phyloP scores from a whole-genome alignment of 768 basidiomycete genomes.

The Podaxis rugospora region DNA sequence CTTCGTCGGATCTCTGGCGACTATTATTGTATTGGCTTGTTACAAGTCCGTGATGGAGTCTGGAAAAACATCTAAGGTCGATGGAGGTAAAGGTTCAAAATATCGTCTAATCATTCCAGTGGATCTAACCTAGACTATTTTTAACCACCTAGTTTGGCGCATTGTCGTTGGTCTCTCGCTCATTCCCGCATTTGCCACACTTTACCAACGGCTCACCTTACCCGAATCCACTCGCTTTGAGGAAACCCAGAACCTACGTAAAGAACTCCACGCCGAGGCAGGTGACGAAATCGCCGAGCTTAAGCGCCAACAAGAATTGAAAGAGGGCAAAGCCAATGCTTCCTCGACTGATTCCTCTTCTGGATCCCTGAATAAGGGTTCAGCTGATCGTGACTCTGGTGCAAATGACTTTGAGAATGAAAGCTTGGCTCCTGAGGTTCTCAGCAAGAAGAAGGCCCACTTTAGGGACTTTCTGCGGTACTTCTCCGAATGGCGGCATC shows the following conservation, averaged over 20 bases:
- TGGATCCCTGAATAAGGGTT: background rate
- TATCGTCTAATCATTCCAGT: background rate
- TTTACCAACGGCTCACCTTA: slow-evolving; percentile 73
- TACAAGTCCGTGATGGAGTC: slow-evolving; percentile 64
- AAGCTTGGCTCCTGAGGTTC: slow-evolving; percentile 15
- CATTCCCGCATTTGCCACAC: slow-evolving; percentile 67
- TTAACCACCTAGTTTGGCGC: slow-evolving; percentile 51
- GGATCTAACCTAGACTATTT: background rate
- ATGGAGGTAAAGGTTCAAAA: slow-evolving; percentile 46
- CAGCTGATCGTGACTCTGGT: background rate
- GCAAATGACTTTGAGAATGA: slow-evolving; percentile 7
- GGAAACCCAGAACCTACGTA: slow-evolving; percentile 35
- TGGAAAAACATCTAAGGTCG: slow-evolving; percentile 57
- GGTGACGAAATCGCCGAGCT: slow-evolving; percentile 25
- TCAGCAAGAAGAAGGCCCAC: slow-evolving; percentile 44
- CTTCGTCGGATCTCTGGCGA: slow-evolving; percentile 56
- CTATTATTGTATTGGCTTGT: slow-evolving; percentile 57
- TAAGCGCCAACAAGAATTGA: slow-evolving; percentile 19
- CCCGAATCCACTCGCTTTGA: slow-evolving; percentile 60
- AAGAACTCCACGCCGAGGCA: slow-evolving; percentile 23
- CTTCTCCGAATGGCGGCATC: slow-evolving; percentile 70
- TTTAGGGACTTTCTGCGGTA: slow-evolving; percentile 59
- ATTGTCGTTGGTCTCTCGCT: slow-evolving; percentile 73
- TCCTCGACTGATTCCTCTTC: background rate
- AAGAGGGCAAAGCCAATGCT: slow-evolving; percentile 11